phyloP scores from a whole-genome alignment of 108 stramenopile species.

The Nitzschia sp. region DNA sequence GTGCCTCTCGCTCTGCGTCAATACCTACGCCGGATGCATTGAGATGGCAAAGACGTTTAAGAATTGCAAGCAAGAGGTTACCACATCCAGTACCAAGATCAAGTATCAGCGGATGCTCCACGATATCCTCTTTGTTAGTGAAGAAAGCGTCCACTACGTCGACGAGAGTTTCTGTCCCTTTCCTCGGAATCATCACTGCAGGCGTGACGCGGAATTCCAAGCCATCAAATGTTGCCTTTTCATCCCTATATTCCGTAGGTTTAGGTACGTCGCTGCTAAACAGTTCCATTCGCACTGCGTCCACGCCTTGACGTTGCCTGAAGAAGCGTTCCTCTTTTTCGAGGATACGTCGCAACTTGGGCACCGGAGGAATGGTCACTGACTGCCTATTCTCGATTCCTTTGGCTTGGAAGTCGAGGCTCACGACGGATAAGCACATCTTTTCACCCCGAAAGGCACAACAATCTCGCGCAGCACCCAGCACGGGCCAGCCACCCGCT shows the following conservation, averaged over 20 bases:
- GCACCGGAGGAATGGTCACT: background rate
- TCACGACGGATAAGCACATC: conserved; percentile 5
- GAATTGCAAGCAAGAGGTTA: conserved; percentile 11
- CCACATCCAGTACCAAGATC: conserved; percentile 29
- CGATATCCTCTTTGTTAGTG: background rate
- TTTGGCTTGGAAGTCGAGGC: conserved; percentile 1
- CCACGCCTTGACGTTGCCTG: conserved; percentile 2
- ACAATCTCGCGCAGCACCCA: conserved; percentile 12
- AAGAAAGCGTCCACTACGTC: conserved; percentile 5
- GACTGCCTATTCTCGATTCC: background rate
- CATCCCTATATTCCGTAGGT: conserved; percentile 8
- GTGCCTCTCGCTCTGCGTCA: conserved; percentile 7
- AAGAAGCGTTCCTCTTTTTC: conserved; percentile 21
- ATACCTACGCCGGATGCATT: conserved; percentile 12
- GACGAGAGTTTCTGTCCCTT: conserved; percentile 7
- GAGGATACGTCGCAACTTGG: background rate
- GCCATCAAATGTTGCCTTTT: conserved; percentile 17
- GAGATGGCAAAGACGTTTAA: conserved; percentile 3
- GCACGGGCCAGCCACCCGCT: conserved; percentile 12
- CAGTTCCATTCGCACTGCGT: background rate
- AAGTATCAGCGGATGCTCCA: conserved; percentile 4
- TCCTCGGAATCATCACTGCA: conserved; percentile 24
- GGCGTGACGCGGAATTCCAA: conserved; percentile 15
- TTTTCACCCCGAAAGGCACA: conserved; percentile 13
- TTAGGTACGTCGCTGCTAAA: background rate